phyloP scores from a whole-genome alignment of 208 protist species.

The Trypanosoma cruzi region DNA sequence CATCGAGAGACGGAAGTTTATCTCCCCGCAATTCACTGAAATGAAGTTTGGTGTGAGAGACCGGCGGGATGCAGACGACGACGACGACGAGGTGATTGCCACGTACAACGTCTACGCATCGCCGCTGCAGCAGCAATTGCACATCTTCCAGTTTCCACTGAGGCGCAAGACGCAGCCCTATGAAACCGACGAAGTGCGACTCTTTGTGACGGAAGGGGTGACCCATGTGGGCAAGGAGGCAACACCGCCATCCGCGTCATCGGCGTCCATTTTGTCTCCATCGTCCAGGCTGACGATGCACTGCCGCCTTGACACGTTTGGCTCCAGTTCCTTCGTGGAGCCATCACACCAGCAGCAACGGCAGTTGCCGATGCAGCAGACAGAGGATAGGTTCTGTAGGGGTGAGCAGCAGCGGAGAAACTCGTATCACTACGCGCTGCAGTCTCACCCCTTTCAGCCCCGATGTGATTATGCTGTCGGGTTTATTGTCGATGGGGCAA shows the following conservation, averaged over 20 bases:
- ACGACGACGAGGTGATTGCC: slow-evolving; percentile 76
- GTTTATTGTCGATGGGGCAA: slow-evolving; percentile 44
- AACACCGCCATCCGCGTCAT: not conserved
- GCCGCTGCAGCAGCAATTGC: slow-evolving; percentile 54
- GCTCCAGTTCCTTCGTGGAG: slow-evolving; percentile 62
- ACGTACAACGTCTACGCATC: slow-evolving; percentile 81
- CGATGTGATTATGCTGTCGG: slow-evolving; percentile 76
- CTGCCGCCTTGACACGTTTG: slow-evolving; percentile 77
- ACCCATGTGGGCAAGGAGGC: not conserved
- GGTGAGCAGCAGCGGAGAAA: slow-evolving; percentile 22
- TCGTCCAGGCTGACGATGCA: slow-evolving; percentile 73
- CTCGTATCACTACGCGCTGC: slow-evolving; percentile 67
- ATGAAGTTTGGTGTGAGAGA: slow-evolving; percentile 23
- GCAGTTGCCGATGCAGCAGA: not conserved
- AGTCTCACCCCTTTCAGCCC: slow-evolving; percentile 65
- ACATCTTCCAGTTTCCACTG: slow-evolving; percentile 91
- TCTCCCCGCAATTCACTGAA: not conserved
- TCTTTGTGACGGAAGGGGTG: slow-evolving; percentile 56
- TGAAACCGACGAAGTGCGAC: slow-evolving; percentile 58
- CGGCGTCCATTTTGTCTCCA: slow-evolving; percentile 4
- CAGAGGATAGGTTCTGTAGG: slow-evolving; percentile 1
- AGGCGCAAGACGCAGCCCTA: slow-evolving; percentile 67
- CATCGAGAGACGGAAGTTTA: not conserved
- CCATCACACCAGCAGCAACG: slow-evolving; percentile 21
- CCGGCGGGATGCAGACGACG: slow-evolving; percentile 25